Percentiles rank a stretch among this genome's conserved stretches.
These are phyloP conservation scores for Dipteronia dyeriana DNA, from an alignment of 345 rosid genomes.

Conservation along the genomic window DNA sequence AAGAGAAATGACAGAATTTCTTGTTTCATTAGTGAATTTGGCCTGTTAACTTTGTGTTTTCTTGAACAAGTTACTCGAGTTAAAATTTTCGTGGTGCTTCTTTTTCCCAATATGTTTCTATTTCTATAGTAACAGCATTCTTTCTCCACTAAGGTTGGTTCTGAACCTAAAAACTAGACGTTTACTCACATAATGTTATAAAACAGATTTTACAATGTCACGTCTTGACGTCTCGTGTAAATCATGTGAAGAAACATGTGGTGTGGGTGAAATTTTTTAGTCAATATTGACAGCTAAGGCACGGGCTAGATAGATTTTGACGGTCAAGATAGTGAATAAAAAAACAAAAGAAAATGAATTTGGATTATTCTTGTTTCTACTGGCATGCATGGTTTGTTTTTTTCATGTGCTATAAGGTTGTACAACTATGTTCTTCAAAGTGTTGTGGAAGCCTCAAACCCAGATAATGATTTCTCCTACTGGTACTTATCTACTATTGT, in stretches of 20 bases:
- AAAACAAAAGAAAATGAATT: no score
- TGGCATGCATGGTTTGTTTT: background rate
- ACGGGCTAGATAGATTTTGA: background rate
- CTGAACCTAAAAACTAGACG: no score
- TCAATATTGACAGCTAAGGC: background rate
- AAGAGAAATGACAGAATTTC: background rate
- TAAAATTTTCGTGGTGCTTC: background rate
- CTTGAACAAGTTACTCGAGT: no score
- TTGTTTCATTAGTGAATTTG: background rate
- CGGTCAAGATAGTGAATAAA: background rate
- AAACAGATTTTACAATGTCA: no score
- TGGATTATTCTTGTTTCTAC: background rate
- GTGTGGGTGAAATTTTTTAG: background rate
- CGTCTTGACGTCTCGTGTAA: no score
- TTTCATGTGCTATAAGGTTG: background rate
- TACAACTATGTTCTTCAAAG: background rate
- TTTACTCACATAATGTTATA: no score
- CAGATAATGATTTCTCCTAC: background rate
- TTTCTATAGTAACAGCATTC: background rate
- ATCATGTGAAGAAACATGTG: background rate
- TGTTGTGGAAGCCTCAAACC: background rate
- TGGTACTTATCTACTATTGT: background rate
- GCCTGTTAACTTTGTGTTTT: background rate
- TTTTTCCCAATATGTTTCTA: background rate
- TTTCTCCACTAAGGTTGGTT: no score